These are phyloP conservation scores for Pelargonium cotyledonis DNA, from an alignment of 441 rosid species.

Conservation along the genomic window DNA sequence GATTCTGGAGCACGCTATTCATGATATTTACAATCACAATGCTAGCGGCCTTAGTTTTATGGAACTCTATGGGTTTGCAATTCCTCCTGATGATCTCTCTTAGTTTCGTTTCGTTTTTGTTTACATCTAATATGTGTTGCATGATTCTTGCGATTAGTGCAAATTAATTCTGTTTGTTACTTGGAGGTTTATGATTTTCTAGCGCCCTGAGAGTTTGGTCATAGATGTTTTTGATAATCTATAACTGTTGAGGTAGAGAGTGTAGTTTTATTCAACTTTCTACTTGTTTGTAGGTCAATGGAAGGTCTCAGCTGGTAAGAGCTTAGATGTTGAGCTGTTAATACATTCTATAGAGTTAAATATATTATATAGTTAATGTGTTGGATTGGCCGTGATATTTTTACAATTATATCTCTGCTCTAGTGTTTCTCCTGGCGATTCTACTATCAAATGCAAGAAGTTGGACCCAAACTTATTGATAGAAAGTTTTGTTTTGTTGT, in stretches of 20 bases:
- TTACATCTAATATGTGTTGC: background rate
- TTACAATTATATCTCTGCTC: background rate
- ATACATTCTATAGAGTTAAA: background rate
- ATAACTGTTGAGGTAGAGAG: background rate
- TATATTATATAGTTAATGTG: too few relatives aligned
- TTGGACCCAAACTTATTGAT: background rate
- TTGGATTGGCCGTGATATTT: background rate
- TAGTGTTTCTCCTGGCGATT: background rate
- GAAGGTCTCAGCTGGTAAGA: background rate
- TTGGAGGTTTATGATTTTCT: background rate
- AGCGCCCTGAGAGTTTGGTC: background rate
- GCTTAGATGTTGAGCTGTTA: background rate
- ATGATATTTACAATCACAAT: slow-evolving; percentile 93
- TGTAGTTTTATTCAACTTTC: background rate
- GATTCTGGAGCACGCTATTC: slow-evolving; percentile 89
- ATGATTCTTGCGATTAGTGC: slow-evolving; percentile 1
- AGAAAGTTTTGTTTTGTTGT: background rate
- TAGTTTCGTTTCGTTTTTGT: background rate
- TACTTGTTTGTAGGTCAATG: too few relatives aligned
- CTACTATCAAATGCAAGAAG: background rate
- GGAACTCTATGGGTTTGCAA: slow-evolving; percentile 64
- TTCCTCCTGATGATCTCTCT: background rate
- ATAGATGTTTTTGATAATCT: background rate
- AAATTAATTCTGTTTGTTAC: background rate
- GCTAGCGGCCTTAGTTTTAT: slow-evolving; percentile 96